A percentile compares a stretch with the other conserved stretches of the same genome.
Evolutionary conservation across 2,329 filamentous ascomycete genomes (phyloP).

Genomic region (Xylaria arbuscula): DNA sequence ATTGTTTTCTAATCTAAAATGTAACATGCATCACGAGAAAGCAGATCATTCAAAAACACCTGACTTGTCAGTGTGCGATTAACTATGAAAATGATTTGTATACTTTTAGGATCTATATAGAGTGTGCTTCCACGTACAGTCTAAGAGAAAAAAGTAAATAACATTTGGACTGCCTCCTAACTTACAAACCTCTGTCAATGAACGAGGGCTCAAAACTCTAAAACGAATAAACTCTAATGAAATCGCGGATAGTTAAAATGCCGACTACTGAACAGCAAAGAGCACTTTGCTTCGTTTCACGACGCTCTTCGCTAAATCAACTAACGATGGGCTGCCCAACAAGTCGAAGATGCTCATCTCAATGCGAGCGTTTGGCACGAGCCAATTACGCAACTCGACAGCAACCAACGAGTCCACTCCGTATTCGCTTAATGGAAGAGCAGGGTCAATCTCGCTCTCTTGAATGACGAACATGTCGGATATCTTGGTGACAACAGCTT

Average conservation of each 20-base stretch:
- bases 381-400: constrained; percentile 41
- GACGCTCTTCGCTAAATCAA: constrained; percentile 27
- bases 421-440: constrained; percentile 21
- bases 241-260: background rate
- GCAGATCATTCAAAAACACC: no score
- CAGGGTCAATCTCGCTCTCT: constrained; percentile 28
- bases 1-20: no score
- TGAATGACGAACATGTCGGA: constrained; percentile 37
- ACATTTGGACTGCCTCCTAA: no score
- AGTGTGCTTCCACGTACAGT: no score
- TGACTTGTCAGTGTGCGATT: no score
- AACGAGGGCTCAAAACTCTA: background rate
- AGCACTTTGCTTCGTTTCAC: constrained; percentile 25
- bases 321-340: constrained; percentile 31
- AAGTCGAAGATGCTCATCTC: constrained; percentile 40
- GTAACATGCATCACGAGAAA: no score
- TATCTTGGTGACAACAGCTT: constrained; percentile 29
- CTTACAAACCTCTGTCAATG: background rate
- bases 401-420: constrained; percentile 42
- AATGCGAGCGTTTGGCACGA: constrained; percentile 29
- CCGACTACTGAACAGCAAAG: constrained; percentile 15
- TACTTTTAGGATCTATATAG: no score
- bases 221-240: background rate
- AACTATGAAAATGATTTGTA: no score
- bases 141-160: no score